These are phyloP conservation scores for Tarenaya hassleriana DNA, from an alignment of 345 rosid genomes.

Conservation along the genomic window DNA sequence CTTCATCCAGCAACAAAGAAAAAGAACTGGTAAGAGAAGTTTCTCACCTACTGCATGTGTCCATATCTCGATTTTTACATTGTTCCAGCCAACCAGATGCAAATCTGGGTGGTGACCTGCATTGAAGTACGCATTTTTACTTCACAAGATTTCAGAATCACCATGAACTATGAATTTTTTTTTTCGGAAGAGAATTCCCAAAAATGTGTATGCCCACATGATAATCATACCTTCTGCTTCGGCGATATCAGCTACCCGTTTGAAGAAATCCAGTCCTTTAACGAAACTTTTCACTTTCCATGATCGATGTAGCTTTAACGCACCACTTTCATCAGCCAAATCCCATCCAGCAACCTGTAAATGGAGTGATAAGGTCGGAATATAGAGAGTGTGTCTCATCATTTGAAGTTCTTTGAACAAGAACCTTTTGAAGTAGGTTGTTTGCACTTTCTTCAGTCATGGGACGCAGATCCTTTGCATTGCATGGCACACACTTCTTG, in stretches of 20 bases:
- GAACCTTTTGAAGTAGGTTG: conserved; percentile 52
- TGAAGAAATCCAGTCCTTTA: conserved; percentile 78
- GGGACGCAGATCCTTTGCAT: conserved; percentile 63
- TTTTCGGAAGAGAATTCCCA: neutral
- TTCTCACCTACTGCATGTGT: conserved; percentile 84
- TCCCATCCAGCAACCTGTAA: conserved; percentile 73
- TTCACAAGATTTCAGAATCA: conserved; percentile 8
- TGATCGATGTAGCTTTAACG: conserved; percentile 58
- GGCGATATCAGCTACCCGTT: conserved; percentile 66
- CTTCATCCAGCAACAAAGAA: neutral
- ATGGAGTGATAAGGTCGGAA: neutral
- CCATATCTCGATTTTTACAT: conserved; percentile 84
- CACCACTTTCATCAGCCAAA: conserved; percentile 61
- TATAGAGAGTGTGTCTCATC: neutral
- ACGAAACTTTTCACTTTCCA: conserved; percentile 74
- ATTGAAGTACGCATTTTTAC: conserved; percentile 14
- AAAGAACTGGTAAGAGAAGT: neutral
- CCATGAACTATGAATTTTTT: neutral
- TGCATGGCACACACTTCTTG: conserved; percentile 88
- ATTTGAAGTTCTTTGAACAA: conserved; percentile 7
- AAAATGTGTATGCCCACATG: neutral
- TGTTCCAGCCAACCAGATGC: conserved; percentile 98
- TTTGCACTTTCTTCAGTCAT: conserved; percentile 77
- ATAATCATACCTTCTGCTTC: conserved; percentile 65
- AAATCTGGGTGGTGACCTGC: conserved; percentile 98